Percentiles rank a stretch among this genome's conserved stretches.
These are phyloP conservation scores for Didymella sp. DNA, from an alignment of 2,329 filamentous ascomycete genomes.

Conservation along the genomic window DNA sequence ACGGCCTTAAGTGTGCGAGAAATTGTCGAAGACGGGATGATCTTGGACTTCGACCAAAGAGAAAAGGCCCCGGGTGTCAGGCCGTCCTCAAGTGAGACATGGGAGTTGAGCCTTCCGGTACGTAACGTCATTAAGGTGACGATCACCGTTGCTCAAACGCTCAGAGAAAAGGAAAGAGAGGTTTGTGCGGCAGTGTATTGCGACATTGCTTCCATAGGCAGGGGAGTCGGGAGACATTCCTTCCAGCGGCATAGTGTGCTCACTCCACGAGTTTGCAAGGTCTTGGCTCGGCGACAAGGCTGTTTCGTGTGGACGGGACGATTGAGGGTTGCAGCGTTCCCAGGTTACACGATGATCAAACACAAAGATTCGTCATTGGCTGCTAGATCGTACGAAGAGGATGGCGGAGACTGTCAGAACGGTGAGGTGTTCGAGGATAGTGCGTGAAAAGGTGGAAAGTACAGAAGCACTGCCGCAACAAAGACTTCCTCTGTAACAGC, in stretches of 20 bases:
- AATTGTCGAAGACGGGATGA: constrained; percentile 20
- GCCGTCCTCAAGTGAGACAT: constrained; percentile 20
- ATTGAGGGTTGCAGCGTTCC: constrained; percentile 18
- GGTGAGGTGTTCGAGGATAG: neutral
- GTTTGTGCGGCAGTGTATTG: constrained; percentile 23
- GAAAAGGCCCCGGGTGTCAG: constrained; percentile 20
- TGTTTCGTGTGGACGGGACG: constrained; percentile 22
- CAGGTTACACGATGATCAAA: constrained; percentile 34
- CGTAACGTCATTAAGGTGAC: constrained; percentile 31
- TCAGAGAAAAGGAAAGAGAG: constrained; percentile 10
- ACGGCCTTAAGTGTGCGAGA: constrained; percentile 3
- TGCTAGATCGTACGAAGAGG: neutral
- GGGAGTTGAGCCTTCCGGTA: constrained; percentile 18
- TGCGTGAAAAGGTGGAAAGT: constrained; percentile 4
- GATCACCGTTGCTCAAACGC: constrained; percentile 31
- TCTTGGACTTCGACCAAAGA: constrained; percentile 22
- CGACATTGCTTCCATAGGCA: constrained; percentile 25
- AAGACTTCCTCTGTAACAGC: constrained; percentile 16
- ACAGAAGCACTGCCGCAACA: constrained; percentile 2
- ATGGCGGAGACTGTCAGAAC: constrained; percentile 4
- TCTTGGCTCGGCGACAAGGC: constrained; percentile 22
- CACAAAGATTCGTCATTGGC: constrained; percentile 21
- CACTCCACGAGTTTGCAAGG: constrained; percentile 12
- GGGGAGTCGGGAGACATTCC: constrained; percentile 23
- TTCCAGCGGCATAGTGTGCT: constrained; percentile 21